phyloP scores from a whole-genome alignment of 805 yeast genomes.

The Nakazawaea laoshanensis region DNA sequence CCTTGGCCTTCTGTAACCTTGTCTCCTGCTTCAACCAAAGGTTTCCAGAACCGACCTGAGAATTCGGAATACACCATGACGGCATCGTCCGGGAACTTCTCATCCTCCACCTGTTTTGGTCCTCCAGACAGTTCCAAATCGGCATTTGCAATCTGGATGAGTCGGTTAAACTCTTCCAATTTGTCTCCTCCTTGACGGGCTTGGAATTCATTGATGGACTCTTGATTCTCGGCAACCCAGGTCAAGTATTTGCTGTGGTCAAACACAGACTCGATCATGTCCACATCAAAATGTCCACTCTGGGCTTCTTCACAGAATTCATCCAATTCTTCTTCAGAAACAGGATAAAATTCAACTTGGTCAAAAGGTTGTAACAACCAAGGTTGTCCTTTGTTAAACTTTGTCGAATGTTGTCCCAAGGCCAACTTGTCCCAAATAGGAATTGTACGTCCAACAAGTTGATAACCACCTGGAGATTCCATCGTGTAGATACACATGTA shows the following conservation, averaged over 20 bases:
- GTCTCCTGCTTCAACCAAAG: constrained; percentile 74
- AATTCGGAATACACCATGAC: constrained; percentile 86
- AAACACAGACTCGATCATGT: constrained; percentile 69
- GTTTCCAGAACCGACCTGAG: constrained; percentile 97
- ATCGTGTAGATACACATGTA: constrained; percentile 98
- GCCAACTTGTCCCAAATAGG: constrained; percentile 97
- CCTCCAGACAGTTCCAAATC: constrained; percentile 55
- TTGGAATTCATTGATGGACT: constrained; percentile 63
- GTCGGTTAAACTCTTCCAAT: constrained; percentile 73
- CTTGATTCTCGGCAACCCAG: constrained; percentile 71
- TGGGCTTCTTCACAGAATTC: constrained; percentile 59
- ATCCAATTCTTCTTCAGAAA: constrained; percentile 76
- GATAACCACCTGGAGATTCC: constrained; percentile 99
- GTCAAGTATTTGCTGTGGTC: constrained; percentile 70
- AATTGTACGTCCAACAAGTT: constrained; percentile 90
- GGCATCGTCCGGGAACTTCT: constrained; percentile 67
- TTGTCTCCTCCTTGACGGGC: constrained; percentile 70
- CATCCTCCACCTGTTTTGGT: constrained; percentile 34
- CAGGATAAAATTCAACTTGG: constrained; percentile 92
- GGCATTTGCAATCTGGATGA: constrained; percentile 75
- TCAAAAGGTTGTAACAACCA: constrained; percentile 93
- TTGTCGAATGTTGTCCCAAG: constrained; percentile 54
- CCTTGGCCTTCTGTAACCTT: constrained; percentile 67
- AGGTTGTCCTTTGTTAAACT: constrained; percentile 44
- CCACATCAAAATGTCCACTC: constrained; percentile 73